Evolutionary conservation across 768 basidiomycete genomes (phyloP), one percentile per base, ranked within the genome.

Genomic region (Lenzites betulinus): DNA sequence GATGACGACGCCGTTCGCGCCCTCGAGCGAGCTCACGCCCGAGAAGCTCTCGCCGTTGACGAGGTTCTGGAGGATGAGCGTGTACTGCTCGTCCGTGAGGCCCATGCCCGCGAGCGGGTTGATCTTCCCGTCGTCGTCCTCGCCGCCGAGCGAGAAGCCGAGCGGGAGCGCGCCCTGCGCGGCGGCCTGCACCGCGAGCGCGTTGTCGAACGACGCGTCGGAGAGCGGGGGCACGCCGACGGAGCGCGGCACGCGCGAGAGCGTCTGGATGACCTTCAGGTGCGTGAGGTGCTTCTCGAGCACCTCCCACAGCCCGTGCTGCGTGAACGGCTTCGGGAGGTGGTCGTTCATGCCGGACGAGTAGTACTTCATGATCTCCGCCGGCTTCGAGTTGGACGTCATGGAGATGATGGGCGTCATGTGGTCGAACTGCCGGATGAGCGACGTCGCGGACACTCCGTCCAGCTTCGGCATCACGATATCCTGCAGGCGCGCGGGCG

Each of bases 371-470:
- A 95, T 87, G 63, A 96, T 89, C 73, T 96, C 91, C 74, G 90
- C 89, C 26, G 95, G 94, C 67, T 93, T 90, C 55, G 92, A 93
- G 73, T 95, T 96, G 69, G 87, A 89, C 53, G 95, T 98, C 96
- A 98, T 98, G 23, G 94, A 96, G 65, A 98, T 97, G 72, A 98
- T 98, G 5, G 96, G 96, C 42, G 95, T 97, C 78, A 88, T 89
- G 59, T 87, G 86, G 76, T 98, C 95, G 71, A 98, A 98, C 76
- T 95, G 92, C 18, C 96, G 83, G 66, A 98, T 97, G 67, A 98
- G 74, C 58, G 88, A 93, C 38, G 96, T 98, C 11, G 96, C 96
- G 3, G 89, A 88, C 26, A 95, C 86, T 28, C 94, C 93, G 63
- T 94, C 88, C 67, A 92, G 77, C 71, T 90, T 89, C 2, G 90